Percentiles rank a stretch among this genome's conserved stretches.
These are phyloP conservation scores for Leccinellum albellum DNA, from an alignment of 768 basidiomycete species.

Conservation along the genomic window DNA sequence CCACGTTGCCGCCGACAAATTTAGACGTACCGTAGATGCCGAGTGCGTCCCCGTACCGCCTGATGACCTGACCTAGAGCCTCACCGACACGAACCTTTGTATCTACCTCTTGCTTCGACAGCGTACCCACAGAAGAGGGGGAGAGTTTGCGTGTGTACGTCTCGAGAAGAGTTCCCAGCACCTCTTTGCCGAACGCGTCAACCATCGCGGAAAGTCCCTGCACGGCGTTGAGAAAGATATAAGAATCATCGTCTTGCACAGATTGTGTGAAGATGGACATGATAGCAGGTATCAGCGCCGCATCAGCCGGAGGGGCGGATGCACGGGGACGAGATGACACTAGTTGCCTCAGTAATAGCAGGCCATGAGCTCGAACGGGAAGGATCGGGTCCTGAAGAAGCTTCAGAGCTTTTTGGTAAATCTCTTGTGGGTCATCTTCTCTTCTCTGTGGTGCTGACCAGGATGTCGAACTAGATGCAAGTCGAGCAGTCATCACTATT, in stretches of 20 bases:
- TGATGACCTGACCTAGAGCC: slow-evolving; percentile 74
- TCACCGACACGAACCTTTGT: slow-evolving; percentile 77
- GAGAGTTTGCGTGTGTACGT: slow-evolving; percentile 60
- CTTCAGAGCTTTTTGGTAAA: slow-evolving; percentile 83
- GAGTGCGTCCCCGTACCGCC: slow-evolving; percentile 66
- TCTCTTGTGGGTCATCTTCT: slow-evolving; percentile 46
- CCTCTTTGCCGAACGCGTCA: slow-evolving; percentile 61
- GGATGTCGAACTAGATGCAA: slow-evolving; percentile 54
- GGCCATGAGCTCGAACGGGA: slow-evolving; percentile 91
- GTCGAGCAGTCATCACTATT: slow-evolving; percentile 79
- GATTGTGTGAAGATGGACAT: slow-evolving; percentile 83
- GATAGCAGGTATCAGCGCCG: slow-evolving; percentile 75
- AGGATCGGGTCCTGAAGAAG: slow-evolving; percentile 88
- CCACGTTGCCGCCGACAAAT: background rate
- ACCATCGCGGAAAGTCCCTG: slow-evolving; percentile 88
- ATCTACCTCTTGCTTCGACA: slow-evolving; percentile 67
- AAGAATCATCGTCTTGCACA: slow-evolving; percentile 91
- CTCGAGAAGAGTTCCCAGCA: slow-evolving; percentile 61
- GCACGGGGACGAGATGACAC: slow-evolving; percentile 39
- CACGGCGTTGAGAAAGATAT: slow-evolving; percentile 88
- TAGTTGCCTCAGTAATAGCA: slow-evolving; percentile 77
- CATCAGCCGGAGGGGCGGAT: slow-evolving; percentile 36
- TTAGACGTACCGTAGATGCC: slow-evolving; percentile 58
- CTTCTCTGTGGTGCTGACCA: slow-evolving; percentile 16
- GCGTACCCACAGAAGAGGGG: slow-evolving; percentile 29